Evolutionary conservation across 2,329 filamentous ascomycete species (phyloP).

Genomic region (Neodidymelliopsis sp.): DNA sequence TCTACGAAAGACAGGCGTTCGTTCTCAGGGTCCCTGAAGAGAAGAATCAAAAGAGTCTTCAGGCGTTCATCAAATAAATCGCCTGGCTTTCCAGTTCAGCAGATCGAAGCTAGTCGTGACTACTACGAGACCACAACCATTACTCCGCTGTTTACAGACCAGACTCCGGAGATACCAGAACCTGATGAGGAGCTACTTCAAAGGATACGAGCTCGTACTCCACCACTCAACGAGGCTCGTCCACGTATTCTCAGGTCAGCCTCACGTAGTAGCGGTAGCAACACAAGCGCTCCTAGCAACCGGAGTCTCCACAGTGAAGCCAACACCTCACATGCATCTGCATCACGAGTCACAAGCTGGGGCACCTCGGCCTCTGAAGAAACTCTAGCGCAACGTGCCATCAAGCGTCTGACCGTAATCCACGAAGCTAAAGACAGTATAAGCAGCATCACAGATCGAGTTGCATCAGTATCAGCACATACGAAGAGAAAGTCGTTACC

Average conservation of each 20-base stretch:
- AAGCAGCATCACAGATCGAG: slow-evolving; percentile 34
- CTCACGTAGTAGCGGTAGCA: slow-evolving; percentile 35
- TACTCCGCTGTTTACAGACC: slow-evolving; percentile 26
- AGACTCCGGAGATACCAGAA: slow-evolving; percentile 45
- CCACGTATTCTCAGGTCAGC: slow-evolving; percentile 23
- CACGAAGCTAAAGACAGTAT: slow-evolving; percentile 59
- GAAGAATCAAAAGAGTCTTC: slow-evolving; percentile 67
- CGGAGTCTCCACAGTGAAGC: slow-evolving; percentile 43
- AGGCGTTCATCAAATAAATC: slow-evolving; percentile 47
- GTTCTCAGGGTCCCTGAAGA: slow-evolving; percentile 68
- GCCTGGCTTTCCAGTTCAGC: slow-evolving; percentile 58
- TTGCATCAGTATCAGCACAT: slow-evolving; percentile 12
- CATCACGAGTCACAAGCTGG: slow-evolving; percentile 72
- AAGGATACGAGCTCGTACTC: slow-evolving; percentile 39
- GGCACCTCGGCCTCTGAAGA: slow-evolving; percentile 68
- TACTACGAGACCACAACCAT: slow-evolving; percentile 43
- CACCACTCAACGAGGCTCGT: slow-evolving; percentile 28
- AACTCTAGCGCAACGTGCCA: slow-evolving; percentile 60
- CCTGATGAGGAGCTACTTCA: slow-evolving; percentile 57
- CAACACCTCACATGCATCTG: slow-evolving; percentile 61
- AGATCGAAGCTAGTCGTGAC: slow-evolving; percentile 57
- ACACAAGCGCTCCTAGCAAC: slow-evolving; percentile 33
- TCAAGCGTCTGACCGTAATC: slow-evolving; percentile 69
- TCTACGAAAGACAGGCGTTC: slow-evolving; percentile 66
- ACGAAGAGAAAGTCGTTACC: slow-evolving; percentile 29